Evolutionary conservation across 495 filamentous ascomycete genomes (phyloP).

Genomic region (Penicillium roqueforti): DNA sequence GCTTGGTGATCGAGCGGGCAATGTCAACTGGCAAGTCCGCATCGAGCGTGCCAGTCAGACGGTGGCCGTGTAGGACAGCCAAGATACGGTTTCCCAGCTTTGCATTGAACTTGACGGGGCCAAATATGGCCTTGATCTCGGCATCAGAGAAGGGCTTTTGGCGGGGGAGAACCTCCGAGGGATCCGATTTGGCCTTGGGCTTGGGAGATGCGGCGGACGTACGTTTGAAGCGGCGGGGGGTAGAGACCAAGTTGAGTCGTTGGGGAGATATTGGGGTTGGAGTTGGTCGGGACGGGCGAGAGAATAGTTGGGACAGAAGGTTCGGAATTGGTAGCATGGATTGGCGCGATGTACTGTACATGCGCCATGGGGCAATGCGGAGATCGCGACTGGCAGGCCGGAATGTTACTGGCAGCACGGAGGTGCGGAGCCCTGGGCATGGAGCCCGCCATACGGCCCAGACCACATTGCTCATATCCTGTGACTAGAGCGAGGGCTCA

Average conservation of each 20-base stretch:
- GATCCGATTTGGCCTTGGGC: slow-evolving; percentile 5
- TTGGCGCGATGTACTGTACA: slow-evolving; percentile 17
- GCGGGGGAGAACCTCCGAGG: slow-evolving; percentile 9
- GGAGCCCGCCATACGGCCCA: slow-evolving; percentile 44
- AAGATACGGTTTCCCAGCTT: slow-evolving; percentile 61
- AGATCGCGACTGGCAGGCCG: slow-evolving; percentile 14
- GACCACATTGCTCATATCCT: slow-evolving; percentile 49
- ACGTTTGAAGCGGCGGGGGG: slow-evolving; percentile 23
- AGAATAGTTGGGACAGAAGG: not conserved
- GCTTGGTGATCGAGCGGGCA: slow-evolving; percentile 36
- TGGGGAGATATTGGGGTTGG: not conserved
- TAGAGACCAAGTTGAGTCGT: not conserved
- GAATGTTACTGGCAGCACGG: slow-evolving; percentile 20
- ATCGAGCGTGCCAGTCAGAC: slow-evolving; percentile 71
- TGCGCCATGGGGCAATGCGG: slow-evolving; percentile 22
- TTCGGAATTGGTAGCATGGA: slow-evolving; percentile 8
- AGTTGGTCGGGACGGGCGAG: not conserved
- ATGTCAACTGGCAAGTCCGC: slow-evolving; percentile 40
- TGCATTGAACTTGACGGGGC: slow-evolving; percentile 41
- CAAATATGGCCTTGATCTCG: slow-evolving; percentile 63
- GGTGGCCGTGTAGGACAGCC: slow-evolving; percentile 65
- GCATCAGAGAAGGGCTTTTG: slow-evolving; percentile 39
- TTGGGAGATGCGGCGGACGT: slow-evolving; percentile 11
- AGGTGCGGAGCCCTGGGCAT: slow-evolving; percentile 39
- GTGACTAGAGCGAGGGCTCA: slow-evolving; percentile 16